Base-by-base conservation (phyloP, 306 rosid species). In the Castanopsis chinensis region DNA sequence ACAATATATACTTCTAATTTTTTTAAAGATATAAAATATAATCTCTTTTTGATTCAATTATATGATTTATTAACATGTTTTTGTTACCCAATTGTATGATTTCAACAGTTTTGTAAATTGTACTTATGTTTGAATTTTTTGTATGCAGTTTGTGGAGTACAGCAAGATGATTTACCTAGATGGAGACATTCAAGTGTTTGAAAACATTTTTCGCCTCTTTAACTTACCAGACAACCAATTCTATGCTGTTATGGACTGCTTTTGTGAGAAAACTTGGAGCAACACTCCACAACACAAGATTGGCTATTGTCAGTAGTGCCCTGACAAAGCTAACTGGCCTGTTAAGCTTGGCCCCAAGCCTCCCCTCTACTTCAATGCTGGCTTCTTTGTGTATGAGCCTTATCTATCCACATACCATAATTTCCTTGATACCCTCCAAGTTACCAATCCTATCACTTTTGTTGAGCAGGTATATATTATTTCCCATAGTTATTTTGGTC, bases 251-350 rank as follows among this genome's bases (percentile, higher is more conserved):
- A 87, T 73, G 91, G 97, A 94, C 21, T 92, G 98, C 73, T 94
- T 88, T 37, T 94, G 98, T 45, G 97, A 92, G 84, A 63, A 80
- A 5, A 86, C 85, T 3, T 89, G 98, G 98, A 86, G 90, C 25
- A 73, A 85, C 21, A 86, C 88, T 25, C 81, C 89, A 5, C 98
- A 92, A 57, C 84, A 78, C 76, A 49, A 87, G 49, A 85, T 92
- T 52, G 93, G 90, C 0, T 89, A 92, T 73, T 89, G 97, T 79
- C 97, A 92, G 78, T 97, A 94, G 30, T 87, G 97, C 70, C 97
- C 98, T 2, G 77, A 88, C 2, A 85, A 49, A 61, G 97, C 89
- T 56, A 69, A 78, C 6, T 94, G 97, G 97, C 88, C 83, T 5
- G 23, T 78, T 2, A 14, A 82, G 6, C 33, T 87, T 28, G 94